These are phyloP conservation scores for Thermothielavioides terrestris DNA, from an alignment of 495 filamentous ascomycete genomes.

Conservation along the genomic window DNA sequence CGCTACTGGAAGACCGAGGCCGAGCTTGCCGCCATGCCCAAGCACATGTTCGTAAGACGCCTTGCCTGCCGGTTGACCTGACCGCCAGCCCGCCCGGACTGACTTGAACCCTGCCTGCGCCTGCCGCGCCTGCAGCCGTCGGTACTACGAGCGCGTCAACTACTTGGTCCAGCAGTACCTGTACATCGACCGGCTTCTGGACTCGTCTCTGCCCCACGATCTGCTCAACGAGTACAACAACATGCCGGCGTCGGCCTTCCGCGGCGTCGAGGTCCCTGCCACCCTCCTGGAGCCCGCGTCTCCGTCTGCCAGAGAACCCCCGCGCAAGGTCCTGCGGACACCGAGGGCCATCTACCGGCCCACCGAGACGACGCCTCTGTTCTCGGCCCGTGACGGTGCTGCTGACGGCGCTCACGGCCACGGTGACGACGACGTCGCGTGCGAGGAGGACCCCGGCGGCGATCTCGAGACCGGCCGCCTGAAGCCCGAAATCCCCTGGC, in stretches of 20 bases:
- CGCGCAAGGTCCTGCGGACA: slow-evolving; percentile 52
- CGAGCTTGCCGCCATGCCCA: slow-evolving; percentile 55
- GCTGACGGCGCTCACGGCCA: slow-evolving; percentile 26
- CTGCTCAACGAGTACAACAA: slow-evolving; percentile 78
- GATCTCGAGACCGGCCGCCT: slow-evolving; percentile 14
- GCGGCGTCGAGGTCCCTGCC: slow-evolving; percentile 42
- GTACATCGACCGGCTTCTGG: slow-evolving; percentile 84
- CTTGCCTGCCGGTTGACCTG: too few relatives aligned
- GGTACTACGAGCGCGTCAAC: slow-evolving; percentile 82
- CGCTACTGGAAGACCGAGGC: slow-evolving; percentile 64
- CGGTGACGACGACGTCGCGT: slow-evolving; percentile 25
- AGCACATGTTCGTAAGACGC: slow-evolving; percentile 52
- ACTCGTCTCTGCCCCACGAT: slow-evolving; percentile 77
- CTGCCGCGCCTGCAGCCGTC: slow-evolving; percentile 36
- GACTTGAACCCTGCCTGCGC: neutral
- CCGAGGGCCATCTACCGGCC: slow-evolving; percentile 75
- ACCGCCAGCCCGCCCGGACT: neutral
- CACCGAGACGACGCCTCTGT: slow-evolving; percentile 57
- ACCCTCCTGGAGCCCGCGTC: slow-evolving; percentile 46
- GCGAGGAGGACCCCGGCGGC: slow-evolving; percentile 10
- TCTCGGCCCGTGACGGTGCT: slow-evolving; percentile 31
- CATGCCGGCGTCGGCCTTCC: slow-evolving; percentile 34
- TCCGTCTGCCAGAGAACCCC: neutral
- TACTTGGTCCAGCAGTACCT: slow-evolving; percentile 75
- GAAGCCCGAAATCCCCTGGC: slow-evolving; percentile 43